A percentile compares a stretch with the other conserved stretches of the same genome.
Conservation (phyloP, 257 asterid genomes). For the Jacaranda mimosifolia region DNA sequence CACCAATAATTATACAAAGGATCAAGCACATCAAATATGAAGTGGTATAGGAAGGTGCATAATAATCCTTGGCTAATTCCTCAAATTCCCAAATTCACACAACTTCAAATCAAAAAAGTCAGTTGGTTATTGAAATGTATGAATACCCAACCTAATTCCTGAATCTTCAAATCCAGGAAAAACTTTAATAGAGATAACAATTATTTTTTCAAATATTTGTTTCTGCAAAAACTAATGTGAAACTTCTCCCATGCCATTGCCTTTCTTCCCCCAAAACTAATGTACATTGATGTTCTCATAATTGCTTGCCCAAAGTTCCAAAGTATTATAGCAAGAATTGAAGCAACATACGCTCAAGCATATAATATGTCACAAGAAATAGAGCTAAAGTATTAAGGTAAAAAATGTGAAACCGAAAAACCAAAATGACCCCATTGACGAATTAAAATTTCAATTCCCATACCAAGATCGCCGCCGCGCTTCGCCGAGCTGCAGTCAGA, state of each 20-base stretch:
- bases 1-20: background rate
- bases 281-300: background rate
- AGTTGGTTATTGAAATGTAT: background rate
- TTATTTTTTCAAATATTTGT: background rate
- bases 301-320: background rate
- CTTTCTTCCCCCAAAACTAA: background rate
- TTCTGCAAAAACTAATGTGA: background rate
- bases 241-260: background rate
- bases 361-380: background rate
- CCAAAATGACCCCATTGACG: background rate
- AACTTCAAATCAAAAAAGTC: background rate
- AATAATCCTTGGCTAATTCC: background rate
- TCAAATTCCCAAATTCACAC: constrained; percentile 8
- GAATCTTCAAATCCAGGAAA: background rate
- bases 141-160: background rate
- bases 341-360: background rate
- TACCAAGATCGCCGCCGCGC: constrained; percentile 96
- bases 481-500: constrained; percentile 97
- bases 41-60: background rate
- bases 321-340: background rate
- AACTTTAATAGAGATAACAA: no score
- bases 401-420: constrained; percentile 7
- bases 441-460: background rate
- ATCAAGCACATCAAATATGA: background rate
- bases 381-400: background rate